Conservation (phyloP, 139 green algal species). For the Coelastrella sp. region DNA sequence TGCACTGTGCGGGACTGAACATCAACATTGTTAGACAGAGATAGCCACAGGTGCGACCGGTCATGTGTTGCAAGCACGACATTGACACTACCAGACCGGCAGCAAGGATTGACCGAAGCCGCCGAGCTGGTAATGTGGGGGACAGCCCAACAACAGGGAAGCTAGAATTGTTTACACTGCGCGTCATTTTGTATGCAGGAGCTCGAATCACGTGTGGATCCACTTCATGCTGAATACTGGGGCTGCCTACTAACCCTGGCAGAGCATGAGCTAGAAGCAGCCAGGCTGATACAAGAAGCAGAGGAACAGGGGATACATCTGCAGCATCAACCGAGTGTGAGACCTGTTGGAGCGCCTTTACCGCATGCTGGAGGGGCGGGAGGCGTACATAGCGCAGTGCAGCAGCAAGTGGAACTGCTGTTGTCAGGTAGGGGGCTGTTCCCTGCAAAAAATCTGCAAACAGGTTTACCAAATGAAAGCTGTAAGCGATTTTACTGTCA, state of each 20-base stretch:
- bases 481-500: no score
- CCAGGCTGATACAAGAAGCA: background rate
- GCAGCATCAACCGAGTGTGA: background rate
- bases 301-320: background rate
- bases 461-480: no score
- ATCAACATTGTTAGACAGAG: no score
- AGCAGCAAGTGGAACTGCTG: slow-evolving; percentile 31
- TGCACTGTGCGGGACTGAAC: no score
- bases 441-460: no score
- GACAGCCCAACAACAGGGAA: no score
- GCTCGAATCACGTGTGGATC: slow-evolving; percentile 76
- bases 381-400: slow-evolving; percentile 23
- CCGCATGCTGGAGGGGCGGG: background rate
- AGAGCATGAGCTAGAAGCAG: slow-evolving; percentile 50
- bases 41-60: no score
- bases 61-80: no score
- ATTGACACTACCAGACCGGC: no score
- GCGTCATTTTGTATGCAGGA: slow-evolving; percentile 63
- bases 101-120: no score
- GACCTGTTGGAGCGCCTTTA: slow-evolving; percentile 35
- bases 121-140: no score
- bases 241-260: slow-evolving; percentile 47
- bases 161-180: no score
- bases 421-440: slow-evolving; percentile 47
- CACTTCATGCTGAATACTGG: slow-evolving; percentile 58